These are phyloP conservation scores for Cyberlindnera mississippiensis DNA, from an alignment of 805 yeast genomes.

Conservation along the genomic window DNA sequence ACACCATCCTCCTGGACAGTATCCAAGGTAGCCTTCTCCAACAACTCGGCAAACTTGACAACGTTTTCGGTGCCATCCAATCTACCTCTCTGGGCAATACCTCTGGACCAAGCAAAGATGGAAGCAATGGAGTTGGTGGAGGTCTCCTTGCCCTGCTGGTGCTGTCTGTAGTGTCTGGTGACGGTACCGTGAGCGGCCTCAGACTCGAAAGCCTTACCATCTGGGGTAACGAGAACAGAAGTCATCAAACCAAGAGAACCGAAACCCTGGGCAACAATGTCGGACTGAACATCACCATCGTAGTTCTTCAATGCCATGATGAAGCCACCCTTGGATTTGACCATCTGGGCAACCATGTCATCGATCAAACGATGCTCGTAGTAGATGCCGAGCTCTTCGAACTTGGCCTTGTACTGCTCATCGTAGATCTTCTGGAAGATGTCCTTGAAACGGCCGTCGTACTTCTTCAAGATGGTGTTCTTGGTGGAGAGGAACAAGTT, in stretches of 20 bases:
- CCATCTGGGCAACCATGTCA: slow-evolving; percentile 99
- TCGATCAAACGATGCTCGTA: slow-evolving; percentile 95
- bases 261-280: slow-evolving; percentile 96
- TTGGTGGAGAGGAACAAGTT: slow-evolving; percentile 87
- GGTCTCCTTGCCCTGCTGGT: slow-evolving; percentile 95
- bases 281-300: slow-evolving; percentile 97
- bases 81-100: slow-evolving; percentile 87
- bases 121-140: slow-evolving; percentile 97
- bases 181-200: slow-evolving; percentile 99
- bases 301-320: slow-evolving; percentile 96
- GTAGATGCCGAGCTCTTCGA: slow-evolving; percentile 84
- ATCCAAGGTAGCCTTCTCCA: slow-evolving; percentile 82
- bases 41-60: slow-evolving; percentile 65
- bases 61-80: slow-evolving; percentile 86
- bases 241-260: slow-evolving; percentile 97
- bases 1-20: slow-evolving; percentile 79
- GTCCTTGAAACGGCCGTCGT: slow-evolving; percentile 95
- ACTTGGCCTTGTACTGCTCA: slow-evolving; percentile 57
- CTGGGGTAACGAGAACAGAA: slow-evolving; percentile 94
- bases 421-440: slow-evolving; percentile 82
- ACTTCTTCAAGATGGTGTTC: slow-evolving; percentile 89
- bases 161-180: slow-evolving; percentile 93
- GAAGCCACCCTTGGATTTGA: slow-evolving; percentile 92
- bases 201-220: slow-evolving; percentile 90
- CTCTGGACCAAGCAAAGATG: slow-evolving; percentile 95